phyloP scores from a whole-genome alignment of 805 yeast genomes.

The Blastobotrys terrestris region DNA sequence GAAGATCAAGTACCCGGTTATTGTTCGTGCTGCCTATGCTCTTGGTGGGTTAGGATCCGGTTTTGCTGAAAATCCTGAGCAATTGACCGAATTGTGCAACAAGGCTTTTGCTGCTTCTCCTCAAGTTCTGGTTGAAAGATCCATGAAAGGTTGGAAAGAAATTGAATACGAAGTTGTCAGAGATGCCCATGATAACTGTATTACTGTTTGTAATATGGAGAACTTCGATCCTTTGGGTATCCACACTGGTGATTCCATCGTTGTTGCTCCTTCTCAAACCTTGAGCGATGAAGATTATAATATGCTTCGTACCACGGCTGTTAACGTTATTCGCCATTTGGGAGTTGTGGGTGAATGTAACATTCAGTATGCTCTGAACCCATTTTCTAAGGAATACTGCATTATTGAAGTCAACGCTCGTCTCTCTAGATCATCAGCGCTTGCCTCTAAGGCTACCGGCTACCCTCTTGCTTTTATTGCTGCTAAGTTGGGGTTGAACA shows the following conservation, averaged over 20 bases:
- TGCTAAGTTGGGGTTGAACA: conserved; percentile 90
- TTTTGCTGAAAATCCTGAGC: conserved; percentile 82
- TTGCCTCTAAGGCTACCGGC: conserved; percentile 98
- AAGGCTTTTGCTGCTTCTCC: conserved; percentile 95
- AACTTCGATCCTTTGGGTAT: conserved; percentile 97
- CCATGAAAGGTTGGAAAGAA: conserved; percentile 99
- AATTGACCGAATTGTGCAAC: conserved; percentile 76
- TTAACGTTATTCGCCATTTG: conserved; percentile 90
- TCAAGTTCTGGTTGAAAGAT: conserved; percentile 89
- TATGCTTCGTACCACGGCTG: conserved; percentile 97
- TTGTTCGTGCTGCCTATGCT: conserved; percentile 96
- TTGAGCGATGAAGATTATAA: conserved; percentile 94
- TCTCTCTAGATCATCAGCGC: conserved; percentile 95
- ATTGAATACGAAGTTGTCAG: conserved; percentile 98
- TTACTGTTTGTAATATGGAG: conserved; percentile 99
- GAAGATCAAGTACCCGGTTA: conserved; percentile 88
- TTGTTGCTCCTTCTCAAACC: conserved; percentile 98
- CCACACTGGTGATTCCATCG: conserved; percentile 98
- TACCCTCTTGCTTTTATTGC: conserved; percentile 98
- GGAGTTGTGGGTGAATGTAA: conserved; percentile 99
- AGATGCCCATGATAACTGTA: conserved; percentile 95
- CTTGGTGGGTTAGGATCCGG: conserved; percentile 98
- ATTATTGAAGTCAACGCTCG: conserved; percentile 98
- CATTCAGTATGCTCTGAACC: conserved; percentile 93
- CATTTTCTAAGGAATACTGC: conserved; percentile 89